Percentiles rank a stretch among this genome's conserved stretches.
Evolutionary conservation across 768 basidiomycete species (phyloP).

Genomic region (Tulasnella sp.): DNA sequence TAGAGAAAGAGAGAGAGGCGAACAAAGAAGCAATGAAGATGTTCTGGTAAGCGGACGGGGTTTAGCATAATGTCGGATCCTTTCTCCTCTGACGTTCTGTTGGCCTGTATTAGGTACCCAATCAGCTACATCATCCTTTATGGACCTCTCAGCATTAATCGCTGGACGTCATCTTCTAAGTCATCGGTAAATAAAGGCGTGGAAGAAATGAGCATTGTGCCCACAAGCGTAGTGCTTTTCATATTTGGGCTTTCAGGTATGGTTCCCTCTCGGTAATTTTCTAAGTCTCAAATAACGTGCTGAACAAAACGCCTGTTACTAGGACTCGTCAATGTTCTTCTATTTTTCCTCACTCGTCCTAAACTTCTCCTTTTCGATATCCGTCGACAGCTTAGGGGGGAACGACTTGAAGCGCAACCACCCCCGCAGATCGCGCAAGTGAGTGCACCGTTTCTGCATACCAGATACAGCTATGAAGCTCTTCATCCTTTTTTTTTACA

Average conservation of each 20-base stretch:
- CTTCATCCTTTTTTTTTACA: neutral
- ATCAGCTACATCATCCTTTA: constrained; percentile 30
- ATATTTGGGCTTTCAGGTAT: constrained; percentile 29
- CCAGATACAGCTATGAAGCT: neutral
- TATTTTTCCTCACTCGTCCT: constrained; percentile 32
- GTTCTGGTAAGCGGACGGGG: constrained; percentile 21
- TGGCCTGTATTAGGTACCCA: constrained; percentile 19
- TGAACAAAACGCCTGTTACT: too few species aligned
- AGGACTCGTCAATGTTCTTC: constrained; percentile 31
- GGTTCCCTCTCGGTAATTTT: neutral
- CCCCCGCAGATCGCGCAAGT: neutral
- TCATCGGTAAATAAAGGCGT: neutral
- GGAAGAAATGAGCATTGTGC: constrained; percentile 15
- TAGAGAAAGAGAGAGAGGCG: neutral
- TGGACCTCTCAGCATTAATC: constrained; percentile 24
- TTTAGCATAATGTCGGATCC: neutral
- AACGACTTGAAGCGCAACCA: neutral
- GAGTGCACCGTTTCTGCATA: neutral
- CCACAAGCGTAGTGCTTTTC: constrained; percentile 27
- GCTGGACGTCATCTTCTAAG: constrained; percentile 25
- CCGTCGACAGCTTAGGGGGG: neutral
- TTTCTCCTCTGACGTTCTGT: neutral
- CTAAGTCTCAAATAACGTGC: too few species aligned
- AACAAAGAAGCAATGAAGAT: constrained; percentile 36
- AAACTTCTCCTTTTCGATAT: constrained; percentile 33